Evolutionary conservation across 2,329 filamentous ascomycete species (phyloP).

Genomic region (Phialophora macrospora): DNA sequence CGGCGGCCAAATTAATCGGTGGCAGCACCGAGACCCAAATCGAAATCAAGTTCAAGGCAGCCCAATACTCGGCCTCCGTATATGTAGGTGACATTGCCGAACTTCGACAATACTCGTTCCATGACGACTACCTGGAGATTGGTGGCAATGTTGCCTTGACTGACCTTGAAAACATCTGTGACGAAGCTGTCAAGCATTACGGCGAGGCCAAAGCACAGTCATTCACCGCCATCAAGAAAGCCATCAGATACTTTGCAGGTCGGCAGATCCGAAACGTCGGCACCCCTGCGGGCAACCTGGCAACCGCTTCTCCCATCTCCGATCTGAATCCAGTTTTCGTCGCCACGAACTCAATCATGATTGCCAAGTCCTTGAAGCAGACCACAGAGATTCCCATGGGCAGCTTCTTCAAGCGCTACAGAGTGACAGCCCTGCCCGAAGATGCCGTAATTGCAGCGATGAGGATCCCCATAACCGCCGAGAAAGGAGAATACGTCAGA

Average conservation of each 20-base stretch:
- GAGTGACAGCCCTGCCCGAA: conserved; percentile 76
- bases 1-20: conserved; percentile 89
- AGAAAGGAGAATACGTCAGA: conserved; percentile 80
- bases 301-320: conserved; percentile 93
- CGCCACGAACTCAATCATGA: conserved; percentile 77
- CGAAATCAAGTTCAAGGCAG: conserved; percentile 95
- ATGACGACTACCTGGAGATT: conserved; percentile 82
- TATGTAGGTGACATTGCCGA: conserved; percentile 94
- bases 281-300: conserved; percentile 91
- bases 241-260: conserved; percentile 92
- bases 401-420: conserved; percentile 89
- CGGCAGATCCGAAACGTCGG: conserved; percentile 97
- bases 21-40: conserved; percentile 98
- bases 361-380: conserved; percentile 75
- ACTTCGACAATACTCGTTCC: conserved; percentile 77
- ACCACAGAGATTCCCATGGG: conserved; percentile 89
- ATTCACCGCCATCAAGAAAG: conserved; percentile 89
- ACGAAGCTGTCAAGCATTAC: conserved; percentile 78
- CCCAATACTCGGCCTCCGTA: conserved; percentile 87
- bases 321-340: conserved; percentile 95
- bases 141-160: conserved; percentile 92
- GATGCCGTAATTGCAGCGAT: conserved; percentile 87
- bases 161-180: conserved; percentile 83
- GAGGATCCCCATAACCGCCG: conserved; percentile 76
- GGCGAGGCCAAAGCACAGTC: conserved; percentile 73